Evolutionary conservation across 768 basidiomycete genomes (phyloP), one percentile per base, ranked within the genome.

Genomic region (Lactarius quietus): DNA sequence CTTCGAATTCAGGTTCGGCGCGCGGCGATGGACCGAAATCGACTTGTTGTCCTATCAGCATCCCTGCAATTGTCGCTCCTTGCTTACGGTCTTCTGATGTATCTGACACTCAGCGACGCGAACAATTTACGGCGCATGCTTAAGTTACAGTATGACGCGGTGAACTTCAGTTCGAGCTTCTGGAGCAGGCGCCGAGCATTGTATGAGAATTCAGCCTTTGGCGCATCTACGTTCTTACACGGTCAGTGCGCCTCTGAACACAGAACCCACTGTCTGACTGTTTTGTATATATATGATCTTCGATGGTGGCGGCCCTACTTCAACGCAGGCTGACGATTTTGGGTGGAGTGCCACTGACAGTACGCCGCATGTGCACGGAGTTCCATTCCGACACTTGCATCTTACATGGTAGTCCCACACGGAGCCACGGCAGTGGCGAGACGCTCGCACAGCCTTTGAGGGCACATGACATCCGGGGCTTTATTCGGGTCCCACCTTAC

Each of bases 1-100:
- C 43, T n/a, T 23, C 45, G 45, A 31, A 6, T 6, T 17, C 33
- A 33, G 8, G 33, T n/a, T 14, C 35, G 17, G 51, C 56, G 53
- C 62, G 56, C 35, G 5, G 61, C 29, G 43, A 35, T 35, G 55
- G 68, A 66, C 52, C 68, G 23, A 56, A 20, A 35, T 41, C 55
- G 29, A 74, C 79, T 28, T 76, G 83, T 41, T 90, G 89, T 89
- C 86, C 85, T 0, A 81, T 91, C 35, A 84, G 0, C 80, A 82
- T 66, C 78, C 81, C 14, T 75, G 75, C 59, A 15, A 65, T 6
- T n/a, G 23, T 29, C 6, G 15, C 51, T 51, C 33, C 43, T 23
- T 8, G 29, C 23, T 31, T 33, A 18, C n/a, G 18, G 23, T 2
- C 48, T 9, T 38, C 55, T n/a, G 38, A 35, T 28, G 23, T 18